Conservation (phyloP, 1,284 basidiomycete species). For the Paramarasmius palmivorus region DNA sequence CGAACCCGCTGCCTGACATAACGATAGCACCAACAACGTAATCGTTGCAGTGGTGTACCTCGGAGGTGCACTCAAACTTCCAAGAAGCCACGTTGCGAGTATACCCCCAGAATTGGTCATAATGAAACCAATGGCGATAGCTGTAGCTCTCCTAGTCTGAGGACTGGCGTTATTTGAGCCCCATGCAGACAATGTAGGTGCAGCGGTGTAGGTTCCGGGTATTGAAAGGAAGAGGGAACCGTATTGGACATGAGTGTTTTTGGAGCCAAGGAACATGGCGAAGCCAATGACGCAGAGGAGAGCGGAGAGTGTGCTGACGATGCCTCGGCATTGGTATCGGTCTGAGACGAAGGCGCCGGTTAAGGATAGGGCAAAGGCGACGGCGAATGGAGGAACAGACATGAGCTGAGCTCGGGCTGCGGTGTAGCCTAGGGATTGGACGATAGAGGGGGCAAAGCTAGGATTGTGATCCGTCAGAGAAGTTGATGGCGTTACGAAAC, state of each 20-base stretch:
- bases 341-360: constrained; percentile 29
- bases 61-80: constrained; percentile 41
- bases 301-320: constrained; percentile 22
- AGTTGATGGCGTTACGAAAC: constrained; percentile 23
- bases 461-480: constrained; percentile 54
- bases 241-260: constrained; percentile 41
- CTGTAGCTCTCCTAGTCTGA: constrained; percentile 52
- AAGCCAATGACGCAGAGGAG: constrained; percentile 27
- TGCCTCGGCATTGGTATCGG: constrained; percentile 27
- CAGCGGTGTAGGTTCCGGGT: constrained; percentile 42
- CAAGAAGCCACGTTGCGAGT: constrained; percentile 55
- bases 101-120: constrained; percentile 60
- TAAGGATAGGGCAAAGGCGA: constrained; percentile 22
- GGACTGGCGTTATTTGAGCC: constrained; percentile 59
- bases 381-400: constrained; percentile 51
- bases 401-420: constrained; percentile 59
- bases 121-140: constrained; percentile 54
- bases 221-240: constrained; percentile 52
- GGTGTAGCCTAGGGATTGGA: constrained; percentile 53
- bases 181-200: constrained; percentile 51
- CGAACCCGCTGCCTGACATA: constrained; percentile 29
- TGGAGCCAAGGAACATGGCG: constrained; percentile 22
- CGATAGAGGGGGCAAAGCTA: constrained; percentile 63
- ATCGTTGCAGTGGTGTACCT: constrained; percentile 39
- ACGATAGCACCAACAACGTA: constrained; percentile 33